Evolutionary conservation across 2,329 filamentous ascomycete genomes (phyloP), one percentile per base, ranked within the genome.

Genomic region (Ciborinia camelliae): DNA sequence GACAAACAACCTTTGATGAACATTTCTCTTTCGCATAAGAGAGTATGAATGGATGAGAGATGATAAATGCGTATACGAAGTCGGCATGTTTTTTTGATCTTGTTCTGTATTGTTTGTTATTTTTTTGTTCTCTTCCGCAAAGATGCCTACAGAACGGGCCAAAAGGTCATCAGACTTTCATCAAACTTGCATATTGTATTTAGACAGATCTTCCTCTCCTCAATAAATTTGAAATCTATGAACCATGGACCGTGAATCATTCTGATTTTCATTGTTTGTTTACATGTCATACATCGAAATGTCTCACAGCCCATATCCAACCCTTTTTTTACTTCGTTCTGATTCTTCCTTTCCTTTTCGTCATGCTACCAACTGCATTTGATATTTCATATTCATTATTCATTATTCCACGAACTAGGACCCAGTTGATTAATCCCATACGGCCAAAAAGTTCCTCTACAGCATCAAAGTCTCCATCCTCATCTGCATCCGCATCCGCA

Each of bases 121-220:
- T 26, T 58, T 58, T 35, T 58, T 58, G 55, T 58, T 58, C 41
- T 4, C 55, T 58, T 58, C 55, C 41, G 55, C 55, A 58, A 58
- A 58, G 55, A 35, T 58, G 55, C 20, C 54, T 58, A 35, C 12
- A 58, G 41, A 45, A 28, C 20, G n/a, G 55, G 55, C 55, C 35
- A 32, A 23, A 41, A 58, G 35, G 55, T 23, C 8, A 35, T 35
- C 28, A 26, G 28, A 20, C 28, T 35, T 58, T 47, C 41, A 58
- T 47, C 55, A 47, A 58, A 58, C 55, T 58, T 58, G 55, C 55
- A 47, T 58, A 23, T 58, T 58, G 55, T 58, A 58, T 58, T 47
- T 58, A 58, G n/a, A 58, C n/a, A 47, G 6, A 58, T 58, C 30
- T 47, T 58, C 9, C 12, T 47, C 10, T 37, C 41, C 26, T 47